Percentiles rank a stretch among this genome's conserved stretches.
phyloP scores from a whole-genome alignment of 495 filamentous ascomycete species.

The Hypoxylon crocopeplum region DNA sequence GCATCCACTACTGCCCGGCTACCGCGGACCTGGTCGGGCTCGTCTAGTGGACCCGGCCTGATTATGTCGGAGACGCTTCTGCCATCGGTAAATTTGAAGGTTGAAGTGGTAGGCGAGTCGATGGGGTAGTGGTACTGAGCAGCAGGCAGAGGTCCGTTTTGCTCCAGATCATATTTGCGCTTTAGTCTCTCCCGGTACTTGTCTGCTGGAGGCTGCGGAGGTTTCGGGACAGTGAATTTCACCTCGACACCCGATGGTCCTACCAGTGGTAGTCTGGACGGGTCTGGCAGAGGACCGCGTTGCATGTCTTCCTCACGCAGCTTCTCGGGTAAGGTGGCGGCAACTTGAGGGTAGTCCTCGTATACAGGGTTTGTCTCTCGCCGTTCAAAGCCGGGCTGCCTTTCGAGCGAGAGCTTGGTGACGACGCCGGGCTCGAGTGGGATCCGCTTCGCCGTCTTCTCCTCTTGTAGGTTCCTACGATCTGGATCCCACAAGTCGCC shows the following conservation, averaged over 20 bases:
- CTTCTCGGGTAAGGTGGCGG: constrained; percentile 6
- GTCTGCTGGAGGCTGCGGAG: neutral
- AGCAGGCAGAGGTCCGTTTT: neutral
- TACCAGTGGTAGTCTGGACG: neutral
- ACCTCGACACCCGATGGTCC: constrained; percentile 1
- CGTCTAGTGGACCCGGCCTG: neutral
- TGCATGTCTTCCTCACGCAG: constrained; percentile 25
- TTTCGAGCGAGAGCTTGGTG: constrained; percentile 31
- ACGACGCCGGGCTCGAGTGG: constrained; percentile 10
- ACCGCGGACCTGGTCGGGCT: constrained; percentile 7
- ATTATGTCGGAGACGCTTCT: constrained; percentile 1
- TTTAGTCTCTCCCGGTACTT: neutral
- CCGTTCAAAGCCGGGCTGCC: neutral
- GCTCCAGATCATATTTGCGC: neutral
- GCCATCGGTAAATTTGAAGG: constrained; percentile 13
- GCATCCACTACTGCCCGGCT: neutral
- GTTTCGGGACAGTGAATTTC: neutral
- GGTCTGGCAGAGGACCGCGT: constrained; percentile 9
- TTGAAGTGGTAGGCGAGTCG: constrained; percentile 12
- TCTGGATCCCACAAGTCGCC: constrained; percentile 26
- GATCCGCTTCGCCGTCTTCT: neutral
- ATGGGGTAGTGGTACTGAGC: constrained; percentile 16
- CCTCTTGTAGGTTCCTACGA: constrained; percentile 14
- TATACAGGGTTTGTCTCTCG: constrained; percentile 4
- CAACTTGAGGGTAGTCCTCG: constrained; percentile 11